Conservation (phyloP, 768 basidiomycete genomes). For the Suillus paluster region DNA sequence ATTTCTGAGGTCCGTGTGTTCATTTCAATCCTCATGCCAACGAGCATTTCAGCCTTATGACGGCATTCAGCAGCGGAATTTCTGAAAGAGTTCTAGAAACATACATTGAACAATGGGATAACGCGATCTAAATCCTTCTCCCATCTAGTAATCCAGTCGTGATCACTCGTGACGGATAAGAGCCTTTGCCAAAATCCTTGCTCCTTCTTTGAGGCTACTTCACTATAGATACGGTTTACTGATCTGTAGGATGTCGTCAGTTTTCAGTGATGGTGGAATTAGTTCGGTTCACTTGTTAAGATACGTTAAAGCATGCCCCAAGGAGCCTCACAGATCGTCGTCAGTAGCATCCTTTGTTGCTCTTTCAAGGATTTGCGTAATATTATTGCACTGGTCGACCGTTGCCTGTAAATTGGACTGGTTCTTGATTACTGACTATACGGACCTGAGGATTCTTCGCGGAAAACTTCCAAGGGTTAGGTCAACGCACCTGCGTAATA, state of each 20-base stretch:
- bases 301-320: neutral
- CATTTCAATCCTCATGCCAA: too few species aligned
- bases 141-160: neutral
- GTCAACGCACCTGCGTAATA: neutral
- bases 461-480: neutral
- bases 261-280: too few species aligned
- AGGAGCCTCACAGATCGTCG: neutral
- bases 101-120: neutral
- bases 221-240: neutral
- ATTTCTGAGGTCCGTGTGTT: too few species aligned
- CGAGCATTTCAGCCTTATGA: too few species aligned
- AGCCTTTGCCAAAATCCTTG: neutral
- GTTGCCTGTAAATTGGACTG: neutral
- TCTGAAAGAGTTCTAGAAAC: neutral
- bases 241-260: neutral
- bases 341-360: neutral
- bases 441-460: too few species aligned
- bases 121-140: neutral
- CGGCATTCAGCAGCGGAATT: too few species aligned
- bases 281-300: constrained; percentile 1
- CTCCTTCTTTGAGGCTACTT: neutral
- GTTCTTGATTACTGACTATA: neutral
- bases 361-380: neutral
- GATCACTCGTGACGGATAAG: neutral
- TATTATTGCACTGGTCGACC: neutral